A percentile compares a stretch with the other conserved stretches of the same genome.
Evolutionary conservation across 495 filamentous ascomycete genomes (phyloP).

Genomic region (Penicillium maclennaniae): DNA sequence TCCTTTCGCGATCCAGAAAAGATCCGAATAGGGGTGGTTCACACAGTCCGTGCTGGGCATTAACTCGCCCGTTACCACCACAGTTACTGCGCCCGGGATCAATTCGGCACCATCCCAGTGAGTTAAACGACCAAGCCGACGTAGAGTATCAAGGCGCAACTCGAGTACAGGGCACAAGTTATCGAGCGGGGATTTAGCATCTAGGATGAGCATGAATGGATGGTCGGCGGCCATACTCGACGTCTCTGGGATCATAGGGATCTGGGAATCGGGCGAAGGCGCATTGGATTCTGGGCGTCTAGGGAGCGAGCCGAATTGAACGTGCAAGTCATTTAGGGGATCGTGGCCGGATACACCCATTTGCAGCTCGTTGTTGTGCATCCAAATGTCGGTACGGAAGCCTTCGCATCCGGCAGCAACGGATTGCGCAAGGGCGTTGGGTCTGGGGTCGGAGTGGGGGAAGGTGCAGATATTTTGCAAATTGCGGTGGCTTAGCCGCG

Average conservation of each 20-base stretch:
- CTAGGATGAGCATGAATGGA: constrained; percentile 16
- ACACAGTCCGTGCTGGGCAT: constrained; percentile 46
- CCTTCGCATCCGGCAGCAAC: constrained; percentile 19
- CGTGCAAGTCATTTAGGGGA: constrained; percentile 11
- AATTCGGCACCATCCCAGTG: constrained; percentile 48
- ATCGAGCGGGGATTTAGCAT: constrained; percentile 10
- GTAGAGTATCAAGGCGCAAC: constrained; percentile 52
- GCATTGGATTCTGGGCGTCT: background rate
- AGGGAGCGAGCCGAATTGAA: constrained; percentile 15
- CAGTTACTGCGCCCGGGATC: constrained; percentile 56
- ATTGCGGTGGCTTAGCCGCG: constrained; percentile 5
- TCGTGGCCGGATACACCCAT: constrained; percentile 39
- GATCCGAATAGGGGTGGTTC: constrained; percentile 45
- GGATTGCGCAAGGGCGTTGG: constrained; percentile 17
- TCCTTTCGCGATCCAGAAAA: constrained; percentile 61
- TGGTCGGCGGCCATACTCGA: background rate
- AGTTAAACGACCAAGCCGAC: constrained; percentile 55
- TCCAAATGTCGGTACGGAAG: constrained; percentile 60
- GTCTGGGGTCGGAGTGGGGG: constrained; percentile 15
- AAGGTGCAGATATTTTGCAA: constrained; percentile 18
- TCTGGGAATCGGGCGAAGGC: background rate
- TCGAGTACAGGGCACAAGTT: constrained; percentile 18
- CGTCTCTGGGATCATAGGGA: background rate
- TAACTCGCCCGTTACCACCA: constrained; percentile 65
- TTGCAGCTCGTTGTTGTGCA: constrained; percentile 45